Evolutionary conservation across 371 early-diverging fungal genomes (phyloP).

Genomic region (Circinella minor): DNA sequence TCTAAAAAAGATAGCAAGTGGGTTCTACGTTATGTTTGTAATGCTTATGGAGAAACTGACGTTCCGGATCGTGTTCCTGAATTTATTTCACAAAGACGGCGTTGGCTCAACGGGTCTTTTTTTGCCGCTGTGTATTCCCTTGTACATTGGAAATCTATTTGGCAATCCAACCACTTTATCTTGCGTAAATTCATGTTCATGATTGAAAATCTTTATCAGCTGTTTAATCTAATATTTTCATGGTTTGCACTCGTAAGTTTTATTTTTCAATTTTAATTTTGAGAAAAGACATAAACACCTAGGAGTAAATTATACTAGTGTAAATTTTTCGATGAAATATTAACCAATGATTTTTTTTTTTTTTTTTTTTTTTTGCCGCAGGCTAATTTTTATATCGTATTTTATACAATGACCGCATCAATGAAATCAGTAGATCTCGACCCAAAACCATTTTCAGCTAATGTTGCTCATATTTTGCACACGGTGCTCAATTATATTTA

Average conservation of each 20-base stretch:
- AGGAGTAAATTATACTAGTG: too few relatives aligned
- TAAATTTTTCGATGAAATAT: conserved; percentile 47
- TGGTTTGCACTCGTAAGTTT: conserved; percentile 78
- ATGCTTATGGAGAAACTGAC: conserved; percentile 85
- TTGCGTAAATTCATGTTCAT: conserved; percentile 67
- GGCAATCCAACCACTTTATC: conserved; percentile 70
- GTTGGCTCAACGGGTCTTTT: conserved; percentile 94
- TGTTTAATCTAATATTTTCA: conserved; percentile 72
- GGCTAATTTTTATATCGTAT: conserved; percentile 81
- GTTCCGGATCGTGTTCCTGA: conserved; percentile 85
- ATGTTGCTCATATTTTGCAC: conserved; percentile 43
- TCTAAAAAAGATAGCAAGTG: conserved; percentile 75
- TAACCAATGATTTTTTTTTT: conserved; percentile 14
- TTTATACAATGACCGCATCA: conserved; percentile 65
- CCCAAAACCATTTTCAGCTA: conserved; percentile 56
- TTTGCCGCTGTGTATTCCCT: conserved; percentile 92
- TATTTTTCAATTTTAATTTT: conserved; percentile 43
- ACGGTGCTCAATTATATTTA: conserved; percentile 63
- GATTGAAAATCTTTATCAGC: conserved; percentile 75
- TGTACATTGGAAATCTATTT: conserved; percentile 77
- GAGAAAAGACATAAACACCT: too few relatives aligned
- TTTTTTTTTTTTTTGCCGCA: conserved; percentile 13
- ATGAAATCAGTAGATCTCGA: conserved; percentile 23
- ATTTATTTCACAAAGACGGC: conserved; percentile 86
- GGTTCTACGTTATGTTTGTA: conserved; percentile 69